Base-by-base conservation (phyloP, 768 basidiomycete genomes). In the Tubosaeta sp. region DNA sequence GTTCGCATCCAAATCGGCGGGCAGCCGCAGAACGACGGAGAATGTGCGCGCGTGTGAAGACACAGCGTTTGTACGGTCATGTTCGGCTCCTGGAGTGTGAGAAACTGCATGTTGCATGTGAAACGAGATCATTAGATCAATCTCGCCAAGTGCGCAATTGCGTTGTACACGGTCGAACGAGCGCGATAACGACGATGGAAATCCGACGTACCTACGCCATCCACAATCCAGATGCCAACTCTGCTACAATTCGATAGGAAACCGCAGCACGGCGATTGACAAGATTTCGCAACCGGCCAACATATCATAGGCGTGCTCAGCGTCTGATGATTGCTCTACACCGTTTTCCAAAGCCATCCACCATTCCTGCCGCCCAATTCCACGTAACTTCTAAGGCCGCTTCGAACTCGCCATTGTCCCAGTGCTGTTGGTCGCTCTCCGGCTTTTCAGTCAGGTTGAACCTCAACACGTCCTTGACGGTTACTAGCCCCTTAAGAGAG, bases 381-480 rank as follows among this genome's bases (percentile, higher is more conserved):
- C 82, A 84, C 31, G 76, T 62, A 54, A 84, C 81, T 64, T 85
- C 83, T 46, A 86, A 66, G 43, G 83, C 63, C 13, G 80, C 82
- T 60, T 85, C 83, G 12, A 86, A 68, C n/a, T 84, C 83, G 5
- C 83, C 84, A 37, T 76, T 78, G 59, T 82, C 80, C 82, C 81
- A 83, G 25, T 46, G 53, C 11, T 80, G 80, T 12, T 75, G 76
- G 43, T 77, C 72, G 43, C 72, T 74, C 33, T 76, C 76, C 14
- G 77, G 75, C 52, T 77, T 77, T 61, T 82, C 78, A 3, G 64
- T 79, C 14, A 81, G 76, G 52, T 89, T 95, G 64, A 95, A 92
- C 48, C 86, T 86, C 14, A 99, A 72, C 4, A 97, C 92, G 62
- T 99, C 97, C 66, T 99, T 99, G 43, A 98, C 91, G 0, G 95